These are phyloP conservation scores for Rhododendron simsii DNA, from an alignment of 148 eudicot species.

Conservation along the genomic window DNA sequence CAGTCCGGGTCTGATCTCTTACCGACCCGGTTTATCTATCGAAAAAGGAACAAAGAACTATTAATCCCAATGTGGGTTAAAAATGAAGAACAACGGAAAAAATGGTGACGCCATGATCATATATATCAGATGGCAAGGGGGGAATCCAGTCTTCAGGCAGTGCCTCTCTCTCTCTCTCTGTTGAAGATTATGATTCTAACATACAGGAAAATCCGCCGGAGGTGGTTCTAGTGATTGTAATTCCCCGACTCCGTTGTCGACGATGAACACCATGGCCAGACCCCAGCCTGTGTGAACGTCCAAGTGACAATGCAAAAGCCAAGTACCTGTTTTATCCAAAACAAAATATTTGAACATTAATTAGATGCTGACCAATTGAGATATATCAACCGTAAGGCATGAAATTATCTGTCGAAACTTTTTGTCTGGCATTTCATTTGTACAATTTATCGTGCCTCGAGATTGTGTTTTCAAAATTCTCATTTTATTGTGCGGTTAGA, in stretches of 20 bases:
- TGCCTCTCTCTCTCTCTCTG: background rate
- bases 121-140: background rate
- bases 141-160: background rate
- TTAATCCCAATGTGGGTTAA: constrained; percentile 19
- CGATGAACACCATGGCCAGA: constrained; percentile 68
- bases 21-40: background rate
- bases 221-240: constrained; percentile 45
- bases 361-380: background rate
- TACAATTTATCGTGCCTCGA: no score
- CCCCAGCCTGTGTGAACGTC: constrained; percentile 78
- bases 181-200: constrained; percentile 22
- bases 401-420: no score
- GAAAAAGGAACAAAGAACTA: constrained; percentile 11
- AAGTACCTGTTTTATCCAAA: constrained; percentile 46
- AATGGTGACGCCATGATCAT: background rate
- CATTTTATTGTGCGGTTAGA: no score
- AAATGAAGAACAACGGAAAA: background rate
- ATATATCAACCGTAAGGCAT: no score
- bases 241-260: constrained; percentile 63
- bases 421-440: no score
- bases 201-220: constrained; percentile 60
- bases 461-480: no score
- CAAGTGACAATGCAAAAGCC: constrained; percentile 87
- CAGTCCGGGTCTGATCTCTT: background rate
- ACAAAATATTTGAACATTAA: background rate